Base-by-base conservation (phyloP, 2,329 filamentous ascomycete genomes). In the Fusarium sp. region DNA sequence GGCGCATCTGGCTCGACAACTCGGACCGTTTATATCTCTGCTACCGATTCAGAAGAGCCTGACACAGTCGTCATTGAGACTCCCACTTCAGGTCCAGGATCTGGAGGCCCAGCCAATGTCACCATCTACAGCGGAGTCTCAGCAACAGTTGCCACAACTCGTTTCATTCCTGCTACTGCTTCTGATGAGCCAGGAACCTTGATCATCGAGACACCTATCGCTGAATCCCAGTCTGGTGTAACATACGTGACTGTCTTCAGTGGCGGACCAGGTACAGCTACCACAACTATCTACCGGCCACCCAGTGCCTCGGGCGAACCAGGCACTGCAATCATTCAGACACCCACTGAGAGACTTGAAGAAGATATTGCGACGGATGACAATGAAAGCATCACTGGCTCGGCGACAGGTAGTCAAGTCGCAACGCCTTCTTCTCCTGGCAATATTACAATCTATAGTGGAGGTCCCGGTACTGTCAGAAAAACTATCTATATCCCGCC, bases 311-410 rank as follows among this genome's bases (percentile, higher is more conserved):
- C 42, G 6, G 63, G 57, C 0, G 63, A 55, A 0, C 61, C 39
- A 1, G 66, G 63, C 5, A 67, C 52, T 2, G 40, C 67, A 24
- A 17, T 59, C 10, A 65, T 68, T 3, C 45, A 69, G 7, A 68
- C 66, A 3, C 66, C 66, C 2, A 67, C 65, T 1, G 39, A 40
- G 14, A 22, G 28, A 13, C 2, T n/a, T n/a, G 49, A 15, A 0
- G 22, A 22, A 1, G 22, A 19, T 4, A 21, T 26, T 10, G 24
- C 14, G 0, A 55, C 39, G 6, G 36, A 21, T 2, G 14, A 19
- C 1, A 22, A 33, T 7, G 19, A 21, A 2, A 39, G 6, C 1
- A n/a, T 52, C 19, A 57, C 31, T 31, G 31, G 6, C 7, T 22
- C 36, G 6, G 38, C 3, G 4, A 51, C 45, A 7, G 21, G 8